phyloP scores from a whole-genome alignment of 345 rosid genomes.

The Lepidium sativum region DNA sequence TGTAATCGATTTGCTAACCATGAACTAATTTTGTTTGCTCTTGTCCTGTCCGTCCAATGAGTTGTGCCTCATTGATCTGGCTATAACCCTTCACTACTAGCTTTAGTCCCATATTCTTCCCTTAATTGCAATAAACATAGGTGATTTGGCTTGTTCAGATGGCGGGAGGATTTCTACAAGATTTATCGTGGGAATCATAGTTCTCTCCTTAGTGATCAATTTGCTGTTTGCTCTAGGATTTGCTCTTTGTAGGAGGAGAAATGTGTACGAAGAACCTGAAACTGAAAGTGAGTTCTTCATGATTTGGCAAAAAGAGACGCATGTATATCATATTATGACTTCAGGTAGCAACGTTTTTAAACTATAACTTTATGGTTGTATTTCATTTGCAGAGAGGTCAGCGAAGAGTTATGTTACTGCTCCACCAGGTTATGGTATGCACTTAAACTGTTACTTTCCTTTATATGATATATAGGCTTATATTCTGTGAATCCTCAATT shows the following conservation, averaged over 20 bases:
- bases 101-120: not conserved
- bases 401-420: slow-evolving; percentile 7
- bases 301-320: not conserved
- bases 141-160: not conserved
- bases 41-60: not conserved
- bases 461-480: not conserved
- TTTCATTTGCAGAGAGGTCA: slow-evolving; percentile 16
- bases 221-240: not conserved
- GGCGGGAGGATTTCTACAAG: not conserved
- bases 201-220: not conserved
- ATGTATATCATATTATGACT: not conserved
- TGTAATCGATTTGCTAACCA: not conserved
- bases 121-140: not conserved
- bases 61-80: not conserved
- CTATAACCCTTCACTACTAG: not conserved
- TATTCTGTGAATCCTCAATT: not conserved
- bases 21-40: not conserved
- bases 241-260: not conserved
- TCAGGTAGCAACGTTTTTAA: not conserved
- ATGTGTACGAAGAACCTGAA: not conserved
- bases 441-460: not conserved
- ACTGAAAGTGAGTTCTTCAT: not conserved
- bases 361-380: not conserved
- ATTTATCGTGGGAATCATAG: not conserved
- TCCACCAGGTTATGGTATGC: slow-evolving; percentile 21